These are phyloP conservation scores for Xylaria bambusicola DNA, from an alignment of 495 filamentous ascomycete genomes.

Conservation along the genomic window DNA sequence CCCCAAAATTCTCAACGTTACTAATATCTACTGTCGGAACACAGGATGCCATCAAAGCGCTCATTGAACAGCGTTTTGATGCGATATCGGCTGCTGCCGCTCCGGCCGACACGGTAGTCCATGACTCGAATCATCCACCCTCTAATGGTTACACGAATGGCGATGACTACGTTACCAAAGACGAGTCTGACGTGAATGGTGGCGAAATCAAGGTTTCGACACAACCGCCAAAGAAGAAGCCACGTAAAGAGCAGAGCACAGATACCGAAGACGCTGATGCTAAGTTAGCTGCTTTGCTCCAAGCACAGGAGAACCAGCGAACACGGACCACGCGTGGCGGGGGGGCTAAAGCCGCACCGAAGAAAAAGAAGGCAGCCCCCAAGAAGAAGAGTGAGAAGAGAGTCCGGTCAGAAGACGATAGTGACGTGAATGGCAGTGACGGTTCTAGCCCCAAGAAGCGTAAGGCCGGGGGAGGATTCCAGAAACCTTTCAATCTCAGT, in stretches of 20 bases:
- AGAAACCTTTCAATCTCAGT: constrained; percentile 57
- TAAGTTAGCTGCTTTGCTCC: constrained; percentile 78
- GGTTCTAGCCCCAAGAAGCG: constrained; percentile 52
- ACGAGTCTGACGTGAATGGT: constrained; percentile 34
- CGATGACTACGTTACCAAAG: constrained; percentile 29
- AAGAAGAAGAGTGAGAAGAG: constrained; percentile 81
- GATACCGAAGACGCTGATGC: constrained; percentile 73
- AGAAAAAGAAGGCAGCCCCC: constrained; percentile 56
- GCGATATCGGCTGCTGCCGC: constrained; percentile 59
- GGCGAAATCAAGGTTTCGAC: constrained; percentile 55
- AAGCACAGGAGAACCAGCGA: constrained; percentile 83
- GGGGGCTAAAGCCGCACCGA: constrained; percentile 44
- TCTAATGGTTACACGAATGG: constrained; percentile 35
- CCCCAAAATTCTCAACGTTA: too few species aligned
- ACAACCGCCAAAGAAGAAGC: constrained; percentile 54
- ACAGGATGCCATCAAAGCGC: constrained; percentile 74
- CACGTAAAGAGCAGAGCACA: constrained; percentile 55
- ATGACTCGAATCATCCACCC: constrained; percentile 26
- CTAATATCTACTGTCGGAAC: too few species aligned
- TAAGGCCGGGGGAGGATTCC: constrained; percentile 52
- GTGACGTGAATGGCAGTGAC: constrained; percentile 67
- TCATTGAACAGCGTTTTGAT: constrained; percentile 92
- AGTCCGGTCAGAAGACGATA: constrained; percentile 77
- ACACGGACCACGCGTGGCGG: constrained; percentile 72
- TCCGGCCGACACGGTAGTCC: constrained; percentile 33